phyloP scores from a whole-genome alignment of 805 yeast species.

The Maudiozyma saulgeensis region DNA sequence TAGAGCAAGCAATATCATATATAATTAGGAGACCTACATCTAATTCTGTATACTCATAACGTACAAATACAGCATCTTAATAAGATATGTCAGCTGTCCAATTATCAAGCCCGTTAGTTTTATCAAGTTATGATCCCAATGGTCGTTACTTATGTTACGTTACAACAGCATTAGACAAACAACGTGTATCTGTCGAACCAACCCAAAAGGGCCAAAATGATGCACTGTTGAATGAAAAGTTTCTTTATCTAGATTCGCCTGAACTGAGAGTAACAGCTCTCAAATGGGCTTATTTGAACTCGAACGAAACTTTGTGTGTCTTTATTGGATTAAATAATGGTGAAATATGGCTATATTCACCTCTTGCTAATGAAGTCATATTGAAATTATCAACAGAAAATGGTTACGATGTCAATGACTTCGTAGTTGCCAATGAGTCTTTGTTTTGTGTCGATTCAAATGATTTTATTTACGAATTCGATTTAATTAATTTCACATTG shows the following conservation, averaged over 20 bases:
- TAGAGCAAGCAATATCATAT: too few species aligned
- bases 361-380: constrained; percentile 48
- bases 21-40: too few species aligned
- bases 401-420: constrained; percentile 40
- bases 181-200: constrained; percentile 56
- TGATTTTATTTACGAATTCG: constrained; percentile 57
- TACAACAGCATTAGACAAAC: constrained; percentile 59
- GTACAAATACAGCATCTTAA: not conserved
- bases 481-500: constrained; percentile 36
- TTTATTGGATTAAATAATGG: constrained; percentile 63
- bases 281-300: constrained; percentile 19
- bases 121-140: constrained; percentile 50
- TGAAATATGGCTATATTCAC: constrained; percentile 54
- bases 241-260: constrained; percentile 19
- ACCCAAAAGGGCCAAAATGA: constrained; percentile 28
- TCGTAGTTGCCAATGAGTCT: constrained; percentile 32
- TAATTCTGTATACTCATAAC: too few species aligned
- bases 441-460: constrained; percentile 52
- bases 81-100: constrained; percentile 1
- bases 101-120: constrained; percentile 8
- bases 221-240: constrained; percentile 25
- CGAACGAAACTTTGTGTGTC: constrained; percentile 37
- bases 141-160: constrained; percentile 59
- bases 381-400: constrained; percentile 41
- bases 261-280: constrained; percentile 15